A percentile compares a stretch with the other conserved stretches of the same genome.
phyloP scores from a whole-genome alignment of 2,329 filamentous ascomycete species.

The Pleurostoma richardsiae region DNA sequence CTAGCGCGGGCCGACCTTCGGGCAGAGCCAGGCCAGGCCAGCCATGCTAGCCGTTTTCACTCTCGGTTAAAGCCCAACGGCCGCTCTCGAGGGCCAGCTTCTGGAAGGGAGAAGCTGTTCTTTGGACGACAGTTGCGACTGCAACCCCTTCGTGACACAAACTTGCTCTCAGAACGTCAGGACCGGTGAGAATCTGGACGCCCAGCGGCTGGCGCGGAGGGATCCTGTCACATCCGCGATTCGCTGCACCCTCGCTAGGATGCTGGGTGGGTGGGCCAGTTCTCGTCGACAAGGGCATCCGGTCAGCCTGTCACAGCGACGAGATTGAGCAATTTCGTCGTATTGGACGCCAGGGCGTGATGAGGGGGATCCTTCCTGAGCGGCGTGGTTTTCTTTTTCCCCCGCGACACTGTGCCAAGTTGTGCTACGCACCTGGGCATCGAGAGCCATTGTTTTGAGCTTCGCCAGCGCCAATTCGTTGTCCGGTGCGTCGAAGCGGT shows the following conservation, averaged over 20 bases:
- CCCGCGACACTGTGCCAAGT: conserved; percentile 1
- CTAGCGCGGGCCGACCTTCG: too few relatives aligned
- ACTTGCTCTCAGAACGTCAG: too few relatives aligned
- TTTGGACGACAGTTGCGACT: background rate
- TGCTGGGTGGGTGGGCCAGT: conserved; percentile 4
- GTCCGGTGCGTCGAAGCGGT: background rate
- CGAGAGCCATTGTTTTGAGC: conserved; percentile 5
- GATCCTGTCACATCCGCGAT: conserved; percentile 15
- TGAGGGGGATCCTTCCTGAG: conserved; percentile 5
- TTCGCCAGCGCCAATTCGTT: conserved; percentile 8
- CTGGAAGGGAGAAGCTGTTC: too few relatives aligned
- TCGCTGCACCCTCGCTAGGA: conserved; percentile 11
- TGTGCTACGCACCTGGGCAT: background rate
- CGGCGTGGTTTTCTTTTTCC: conserved; percentile 2
- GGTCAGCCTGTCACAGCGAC: conserved; percentile 20
- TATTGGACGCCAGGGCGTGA: conserved; percentile 18
- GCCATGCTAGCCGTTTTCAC: too few relatives aligned
- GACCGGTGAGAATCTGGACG: background rate
- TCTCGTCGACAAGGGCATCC: background rate
- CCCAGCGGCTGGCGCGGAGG: conserved; percentile 12
- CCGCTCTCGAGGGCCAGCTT: too few relatives aligned
- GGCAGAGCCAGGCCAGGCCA: too few relatives aligned
- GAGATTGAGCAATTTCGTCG: conserved; percentile 20
- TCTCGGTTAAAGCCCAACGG: too few relatives aligned
- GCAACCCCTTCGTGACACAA: background rate